Evolutionary conservation across 352 stramenopile species (phyloP), one percentile per base, ranked within the genome.

Genomic region (Globisporangium perplexum): DNA sequence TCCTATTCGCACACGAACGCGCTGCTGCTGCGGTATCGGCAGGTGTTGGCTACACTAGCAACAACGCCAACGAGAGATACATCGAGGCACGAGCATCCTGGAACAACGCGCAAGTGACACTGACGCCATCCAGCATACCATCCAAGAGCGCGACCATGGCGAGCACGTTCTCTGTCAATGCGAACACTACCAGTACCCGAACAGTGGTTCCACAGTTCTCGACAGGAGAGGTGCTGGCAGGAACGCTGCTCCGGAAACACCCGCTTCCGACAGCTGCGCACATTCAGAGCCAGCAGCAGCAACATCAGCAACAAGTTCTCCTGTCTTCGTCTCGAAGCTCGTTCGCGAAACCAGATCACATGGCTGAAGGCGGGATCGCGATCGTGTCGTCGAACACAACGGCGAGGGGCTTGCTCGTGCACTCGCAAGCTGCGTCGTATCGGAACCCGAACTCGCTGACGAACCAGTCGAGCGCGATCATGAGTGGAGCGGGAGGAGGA

Each of bases 1-100:
- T 84, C 0, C 50, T 96, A 0, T 93, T 94, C 49, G 53, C 75
- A 22, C 80, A 91, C 35, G 80, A 91, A 36, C 71, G 80, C n/a
- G 68, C 69, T 20, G 53, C 59, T 8, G 68, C 69, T 4, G 47
- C 59, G 26, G 59, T 59, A 42, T 65, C 56, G 38, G 63, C 26
- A 18, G 26, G 39, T 20, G 43, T 46, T 7, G 36, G 24, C 46
- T 49, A 50, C 42, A 39, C 47, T 42, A 39, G 49, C 45, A 26
- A 31, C 45, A 35, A 57, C n/a, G n/a, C 39, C 55, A 76, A 5
- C 51, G 65, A 62, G 14, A 50, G 43, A 38, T 62, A 22, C 58
- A 74, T 23, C 56, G 45, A 51, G 55, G 60, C 31, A 20, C 57
- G 24, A 38, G 47, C 12, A 52, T 67, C 61, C 30, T 50, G 23